Conservation (phyloP, 805 yeast genomes). For the Kazachstania africana region DNA sequence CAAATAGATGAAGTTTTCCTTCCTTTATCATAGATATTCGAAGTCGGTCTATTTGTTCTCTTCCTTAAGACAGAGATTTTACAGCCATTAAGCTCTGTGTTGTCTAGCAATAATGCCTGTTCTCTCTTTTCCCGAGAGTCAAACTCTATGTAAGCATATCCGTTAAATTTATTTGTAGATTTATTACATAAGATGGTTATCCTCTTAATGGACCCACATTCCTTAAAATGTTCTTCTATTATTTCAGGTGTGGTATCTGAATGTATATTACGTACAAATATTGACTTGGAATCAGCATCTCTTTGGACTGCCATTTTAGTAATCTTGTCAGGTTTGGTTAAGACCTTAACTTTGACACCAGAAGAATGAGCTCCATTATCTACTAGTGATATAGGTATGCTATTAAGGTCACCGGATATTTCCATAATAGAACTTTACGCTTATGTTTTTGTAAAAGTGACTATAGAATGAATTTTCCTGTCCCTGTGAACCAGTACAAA, state of each 20-base stretch:
- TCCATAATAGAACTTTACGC: too few species aligned
- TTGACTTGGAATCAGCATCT: constrained; percentile 40
- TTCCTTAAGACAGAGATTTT: constrained; percentile 37
- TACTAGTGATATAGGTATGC: too few species aligned
- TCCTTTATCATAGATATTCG: not conserved
- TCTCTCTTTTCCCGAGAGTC: constrained; percentile 31
- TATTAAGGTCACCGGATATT: too few species aligned
- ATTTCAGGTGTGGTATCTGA: constrained; percentile 38
- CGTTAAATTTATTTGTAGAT: constrained; percentile 37
- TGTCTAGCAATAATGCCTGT: constrained; percentile 36
- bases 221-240: constrained; percentile 35
- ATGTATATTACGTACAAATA: constrained; percentile 43
- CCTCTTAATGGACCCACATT: constrained; percentile 36
- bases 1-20: too few species aligned
- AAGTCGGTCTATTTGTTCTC: constrained; percentile 44
- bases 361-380: too few species aligned
- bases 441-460: too few species aligned
- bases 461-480: too few species aligned
- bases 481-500: too few species aligned
- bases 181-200: constrained; percentile 36
- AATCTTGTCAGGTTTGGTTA: constrained; percentile 1
- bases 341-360: not conserved
- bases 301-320: constrained; percentile 21
- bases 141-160: constrained; percentile 57
- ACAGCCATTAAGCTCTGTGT: constrained; percentile 34